Evolutionary conservation across 2,329 filamentous ascomycete species (phyloP), one percentile per base, ranked within the genome.

Genomic region (Penicillium decumbens): DNA sequence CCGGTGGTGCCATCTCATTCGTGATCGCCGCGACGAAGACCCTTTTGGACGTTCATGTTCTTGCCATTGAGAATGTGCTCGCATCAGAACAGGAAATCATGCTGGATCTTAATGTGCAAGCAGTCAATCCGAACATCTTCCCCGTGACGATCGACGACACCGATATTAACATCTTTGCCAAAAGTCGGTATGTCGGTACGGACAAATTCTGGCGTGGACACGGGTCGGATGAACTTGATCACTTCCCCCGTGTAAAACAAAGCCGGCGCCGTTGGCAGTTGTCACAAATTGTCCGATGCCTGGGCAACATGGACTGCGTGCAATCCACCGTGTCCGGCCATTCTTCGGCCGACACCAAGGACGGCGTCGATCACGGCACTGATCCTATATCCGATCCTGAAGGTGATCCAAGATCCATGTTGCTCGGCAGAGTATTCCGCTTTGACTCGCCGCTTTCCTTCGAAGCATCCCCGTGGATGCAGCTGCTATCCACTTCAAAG

Each of bases 11-110:
- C 8, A 85, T 93, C 32, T 88, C 87, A 20, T 93, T 97, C 68
- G 84, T 96, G 71, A 87, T 96, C 70, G 88, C 90, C 40, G 92
- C 91, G 18, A 95, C 91, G 27, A 90, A 95, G 64, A 88, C 91
- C 6, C 80, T 98, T 41, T 80, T 82, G 24, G 83, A 88, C 56
- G 87, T 97, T 50, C 78, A 86, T 56, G 82, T 97, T 39, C 76
- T 86, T 47, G 84, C 85, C 55, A 89, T 98, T 58, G 83, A 87
- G 61, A 95, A 95, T 58, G 89, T 98, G 23, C 80, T 97, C 42
- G 91, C 91, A 2, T 95, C 89, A 61, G 89, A 95, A 68, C 89
- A 95, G 68, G 91, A 97, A 67, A 80, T 98, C 37, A 95, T 98
- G 82, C 81, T 97, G 62, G 92, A 98, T 68, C 74, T 98, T 42